A percentile compares a stretch with the other conserved stretches of the same genome.
phyloP scores from a whole-genome alignment of 1,284 basidiomycete genomes.

The Anthracocystis panici-leucophaei region DNA sequence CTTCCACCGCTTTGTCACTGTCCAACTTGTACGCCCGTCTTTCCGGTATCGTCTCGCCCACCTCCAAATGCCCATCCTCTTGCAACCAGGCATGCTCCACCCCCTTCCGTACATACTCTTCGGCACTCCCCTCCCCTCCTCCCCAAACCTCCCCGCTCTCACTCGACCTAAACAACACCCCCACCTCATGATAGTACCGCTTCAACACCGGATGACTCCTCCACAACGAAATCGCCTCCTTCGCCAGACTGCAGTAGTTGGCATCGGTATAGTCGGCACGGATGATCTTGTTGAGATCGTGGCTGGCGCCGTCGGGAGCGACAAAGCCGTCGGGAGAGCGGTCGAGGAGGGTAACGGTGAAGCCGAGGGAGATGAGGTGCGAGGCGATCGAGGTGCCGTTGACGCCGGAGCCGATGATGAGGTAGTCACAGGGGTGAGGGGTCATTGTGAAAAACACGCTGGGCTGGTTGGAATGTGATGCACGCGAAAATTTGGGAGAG shows the following conservation, averaged over 20 bases:
- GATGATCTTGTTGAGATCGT: slow-evolving; percentile 84
- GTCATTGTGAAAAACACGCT: no score
- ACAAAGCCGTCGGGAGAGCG: slow-evolving; percentile 54
- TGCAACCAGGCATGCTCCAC: slow-evolving; percentile 32
- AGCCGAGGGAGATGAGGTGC: slow-evolving; percentile 78
- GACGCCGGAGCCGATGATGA: slow-evolving; percentile 82
- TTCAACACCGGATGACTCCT: slow-evolving; percentile 70
- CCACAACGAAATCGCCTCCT: slow-evolving; percentile 80
- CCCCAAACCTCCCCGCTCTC: slow-evolving; percentile 7
- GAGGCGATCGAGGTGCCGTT: slow-evolving; percentile 81
- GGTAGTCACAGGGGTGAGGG: slow-evolving; percentile 24
- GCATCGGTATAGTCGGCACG: slow-evolving; percentile 70
- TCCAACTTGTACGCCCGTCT: slow-evolving; percentile 34
- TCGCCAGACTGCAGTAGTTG: slow-evolving; percentile 77
- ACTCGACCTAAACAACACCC: slow-evolving; percentile 57
- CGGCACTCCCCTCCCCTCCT: slow-evolving; percentile 3
- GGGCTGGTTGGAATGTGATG: no score
- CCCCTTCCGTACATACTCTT: slow-evolving; percentile 41
- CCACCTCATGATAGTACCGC: slow-evolving; percentile 60
- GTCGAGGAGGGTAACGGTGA: slow-evolving; percentile 77
- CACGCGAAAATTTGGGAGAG: no score
- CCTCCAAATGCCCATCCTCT: slow-evolving; percentile 24
- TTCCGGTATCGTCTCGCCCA: background rate
- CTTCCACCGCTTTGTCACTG: slow-evolving; percentile 18
- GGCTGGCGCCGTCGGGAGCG: slow-evolving; percentile 82